Evolutionary conservation across 352 stramenopile species (phyloP).

Genomic region (Saprolegnia diclina): DNA sequence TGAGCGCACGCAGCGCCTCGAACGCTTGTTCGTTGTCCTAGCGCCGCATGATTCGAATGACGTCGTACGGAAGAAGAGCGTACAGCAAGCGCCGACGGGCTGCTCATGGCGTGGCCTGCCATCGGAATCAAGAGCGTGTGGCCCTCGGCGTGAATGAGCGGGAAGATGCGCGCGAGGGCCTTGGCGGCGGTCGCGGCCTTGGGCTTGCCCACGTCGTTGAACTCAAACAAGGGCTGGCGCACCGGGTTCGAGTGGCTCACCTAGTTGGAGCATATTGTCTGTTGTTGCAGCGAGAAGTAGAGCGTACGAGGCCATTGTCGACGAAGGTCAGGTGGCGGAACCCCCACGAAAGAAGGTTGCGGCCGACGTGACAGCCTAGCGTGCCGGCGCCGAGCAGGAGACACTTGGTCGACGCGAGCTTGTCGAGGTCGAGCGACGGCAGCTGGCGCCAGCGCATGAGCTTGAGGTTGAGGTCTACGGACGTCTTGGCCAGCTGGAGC

Average conservation of each 20-base stretch:
- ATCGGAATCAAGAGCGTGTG: constrained; percentile 97
- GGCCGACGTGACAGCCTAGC: constrained; percentile 95
- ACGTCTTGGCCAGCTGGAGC: constrained; percentile 90
- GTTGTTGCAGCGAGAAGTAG: neutral
- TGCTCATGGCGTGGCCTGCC: constrained; percentile 92
- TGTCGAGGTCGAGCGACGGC: constrained; percentile 89
- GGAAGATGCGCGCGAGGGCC: constrained; percentile 89
- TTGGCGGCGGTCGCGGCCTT: constrained; percentile 94
- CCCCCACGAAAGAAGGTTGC: constrained; percentile 95
- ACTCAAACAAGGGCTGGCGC: constrained; percentile 94
- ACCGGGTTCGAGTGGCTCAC: constrained; percentile 98
- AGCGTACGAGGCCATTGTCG: constrained; percentile 86
- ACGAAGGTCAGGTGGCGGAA: constrained; percentile 97
- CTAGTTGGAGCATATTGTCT: neutral
- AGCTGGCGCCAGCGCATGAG: constrained; percentile 98
- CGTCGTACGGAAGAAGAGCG: constrained; percentile 29
- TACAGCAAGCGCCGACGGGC: constrained; percentile 28
- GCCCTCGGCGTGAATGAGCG: constrained; percentile 82
- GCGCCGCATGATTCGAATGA: neutral
- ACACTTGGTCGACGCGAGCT: constrained; percentile 88
- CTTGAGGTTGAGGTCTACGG: constrained; percentile 97
- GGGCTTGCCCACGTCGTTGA: constrained; percentile 90
- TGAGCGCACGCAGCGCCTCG: constrained; percentile 80
- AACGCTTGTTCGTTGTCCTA: constrained; percentile 66
- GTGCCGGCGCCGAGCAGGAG: constrained; percentile 94